A percentile compares a stretch with the other conserved stretches of the same genome.
phyloP scores from a whole-genome alignment of 73 alveolate genomes.

The Paramecium octaurelia region DNA sequence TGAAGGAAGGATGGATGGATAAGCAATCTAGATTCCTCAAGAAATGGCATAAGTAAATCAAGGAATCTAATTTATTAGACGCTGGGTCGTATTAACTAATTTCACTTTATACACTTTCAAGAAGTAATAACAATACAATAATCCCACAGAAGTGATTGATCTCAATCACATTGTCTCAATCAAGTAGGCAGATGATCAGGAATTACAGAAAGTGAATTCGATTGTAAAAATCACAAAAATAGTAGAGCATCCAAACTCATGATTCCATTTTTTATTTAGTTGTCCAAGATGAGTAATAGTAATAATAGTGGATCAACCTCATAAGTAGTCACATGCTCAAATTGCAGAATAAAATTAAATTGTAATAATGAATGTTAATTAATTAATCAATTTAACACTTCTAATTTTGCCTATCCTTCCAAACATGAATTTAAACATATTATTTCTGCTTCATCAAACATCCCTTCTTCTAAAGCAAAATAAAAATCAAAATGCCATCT shows the following conservation, averaged over 20 bases:
- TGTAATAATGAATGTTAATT: background rate
- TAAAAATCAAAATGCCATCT: background rate
- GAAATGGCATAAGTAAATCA: background rate
- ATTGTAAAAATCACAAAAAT: background rate
- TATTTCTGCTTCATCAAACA: background rate
- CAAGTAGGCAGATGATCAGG: background rate
- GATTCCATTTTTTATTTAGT: background rate
- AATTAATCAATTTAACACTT: background rate
- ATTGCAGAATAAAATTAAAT: background rate
- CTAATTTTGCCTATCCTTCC: background rate
- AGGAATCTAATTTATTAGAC: background rate
- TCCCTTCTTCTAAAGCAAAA: background rate
- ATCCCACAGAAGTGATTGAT: background rate
- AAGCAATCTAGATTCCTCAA: background rate
- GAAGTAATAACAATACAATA: background rate
- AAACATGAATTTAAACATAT: background rate
- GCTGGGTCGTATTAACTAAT: background rate
- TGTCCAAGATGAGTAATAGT: background rate
- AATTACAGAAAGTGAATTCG: background rate
- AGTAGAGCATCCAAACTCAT: background rate
- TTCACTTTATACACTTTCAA: background rate
- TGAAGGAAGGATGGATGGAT: background rate
- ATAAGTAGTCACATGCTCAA: background rate
- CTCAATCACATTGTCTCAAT: background rate
- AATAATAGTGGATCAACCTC: background rate